Percentiles rank a stretch among this genome's conserved stretches.
These are phyloP conservation scores for Mrakia gelida DNA, from an alignment of 768 basidiomycete species.

Conservation along the genomic window DNA sequence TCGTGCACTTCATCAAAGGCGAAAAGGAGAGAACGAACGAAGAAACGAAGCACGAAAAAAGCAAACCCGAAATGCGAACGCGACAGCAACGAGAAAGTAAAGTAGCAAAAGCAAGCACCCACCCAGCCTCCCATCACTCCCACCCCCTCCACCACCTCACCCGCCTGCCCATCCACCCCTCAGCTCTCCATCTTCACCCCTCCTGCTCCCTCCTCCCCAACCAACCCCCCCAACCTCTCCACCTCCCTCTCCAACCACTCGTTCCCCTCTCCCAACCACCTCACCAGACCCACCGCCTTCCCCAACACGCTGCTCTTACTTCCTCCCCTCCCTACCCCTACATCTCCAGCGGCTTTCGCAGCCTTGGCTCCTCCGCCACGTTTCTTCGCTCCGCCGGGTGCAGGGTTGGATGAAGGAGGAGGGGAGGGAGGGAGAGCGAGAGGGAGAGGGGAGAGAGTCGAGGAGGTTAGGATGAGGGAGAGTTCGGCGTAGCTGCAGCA, in stretches of 20 bases:
- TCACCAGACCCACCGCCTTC: conserved; percentile 77
- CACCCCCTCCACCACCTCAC: no score
- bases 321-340: conserved; percentile 26
- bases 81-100: no score
- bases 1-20: no score
- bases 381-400: conserved; percentile 9
- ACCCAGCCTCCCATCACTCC: no score
- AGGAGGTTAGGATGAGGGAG: conserved; percentile 14
- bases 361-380: neutral
- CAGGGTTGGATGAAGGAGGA: neutral
- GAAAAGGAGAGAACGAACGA: no score
- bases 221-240: conserved; percentile 9
- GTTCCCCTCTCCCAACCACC: conserved; percentile 78
- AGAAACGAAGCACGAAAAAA: no score
- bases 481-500: conserved; percentile 24
- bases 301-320: conserved; percentile 84
- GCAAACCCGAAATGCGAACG: no score
- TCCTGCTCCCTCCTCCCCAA: neutral
- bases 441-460: neutral
- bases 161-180: neutral
- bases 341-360: neutral
- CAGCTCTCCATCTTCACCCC: no score
- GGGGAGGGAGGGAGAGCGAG: neutral
- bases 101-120: no score
- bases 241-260: conserved; percentile 68